phyloP scores from a whole-genome alignment of 1,284 basidiomycete genomes.

The Rhizoctonia solani region DNA sequence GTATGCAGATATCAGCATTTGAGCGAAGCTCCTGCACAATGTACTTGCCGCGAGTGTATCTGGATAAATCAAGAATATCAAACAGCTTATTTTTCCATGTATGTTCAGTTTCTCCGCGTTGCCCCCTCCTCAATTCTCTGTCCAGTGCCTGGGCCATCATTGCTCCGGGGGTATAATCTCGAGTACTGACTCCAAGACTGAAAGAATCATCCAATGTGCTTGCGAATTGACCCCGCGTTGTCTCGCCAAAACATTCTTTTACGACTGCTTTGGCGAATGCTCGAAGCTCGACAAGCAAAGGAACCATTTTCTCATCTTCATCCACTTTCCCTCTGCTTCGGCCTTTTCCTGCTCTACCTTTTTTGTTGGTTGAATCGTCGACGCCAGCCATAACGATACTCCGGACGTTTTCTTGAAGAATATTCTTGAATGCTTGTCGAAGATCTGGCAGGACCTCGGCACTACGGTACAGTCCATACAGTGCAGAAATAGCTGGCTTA shows the following conservation, averaged over 20 bases:
- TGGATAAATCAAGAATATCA: slow-evolving; percentile 79
- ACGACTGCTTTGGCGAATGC: slow-evolving; percentile 61
- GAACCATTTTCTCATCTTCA: slow-evolving; percentile 76
- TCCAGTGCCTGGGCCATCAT: slow-evolving; percentile 82
- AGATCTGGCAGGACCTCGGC: slow-evolving; percentile 61
- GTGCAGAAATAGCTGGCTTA: slow-evolving; percentile 55
- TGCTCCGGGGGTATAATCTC: slow-evolving; percentile 50
- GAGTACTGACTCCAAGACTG: slow-evolving; percentile 76
- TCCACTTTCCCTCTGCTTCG: slow-evolving; percentile 42
- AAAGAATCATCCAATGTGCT: slow-evolving; percentile 68
- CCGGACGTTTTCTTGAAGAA: slow-evolving; percentile 55
- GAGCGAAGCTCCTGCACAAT: not conserved
- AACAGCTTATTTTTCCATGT: slow-evolving; percentile 75
- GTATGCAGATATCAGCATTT: slow-evolving; percentile 22
- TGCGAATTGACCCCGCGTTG: slow-evolving; percentile 42
- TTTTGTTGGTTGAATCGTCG: slow-evolving; percentile 48
- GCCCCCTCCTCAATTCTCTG: slow-evolving; percentile 81
- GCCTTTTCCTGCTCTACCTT: slow-evolving; percentile 42
- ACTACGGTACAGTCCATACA: slow-evolving; percentile 69
- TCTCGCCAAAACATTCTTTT: slow-evolving; percentile 52
- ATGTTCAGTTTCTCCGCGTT: slow-evolving; percentile 69
- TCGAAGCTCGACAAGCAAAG: slow-evolving; percentile 73
- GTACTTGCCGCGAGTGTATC: slow-evolving; percentile 70
- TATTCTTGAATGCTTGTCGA: slow-evolving; percentile 61
- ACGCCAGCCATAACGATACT: slow-evolving; percentile 54